Percentiles rank a stretch among this genome's conserved stretches.
Conservation (phyloP, 768 basidiomycete genomes). For the Leccinum fibrillosum region DNA sequence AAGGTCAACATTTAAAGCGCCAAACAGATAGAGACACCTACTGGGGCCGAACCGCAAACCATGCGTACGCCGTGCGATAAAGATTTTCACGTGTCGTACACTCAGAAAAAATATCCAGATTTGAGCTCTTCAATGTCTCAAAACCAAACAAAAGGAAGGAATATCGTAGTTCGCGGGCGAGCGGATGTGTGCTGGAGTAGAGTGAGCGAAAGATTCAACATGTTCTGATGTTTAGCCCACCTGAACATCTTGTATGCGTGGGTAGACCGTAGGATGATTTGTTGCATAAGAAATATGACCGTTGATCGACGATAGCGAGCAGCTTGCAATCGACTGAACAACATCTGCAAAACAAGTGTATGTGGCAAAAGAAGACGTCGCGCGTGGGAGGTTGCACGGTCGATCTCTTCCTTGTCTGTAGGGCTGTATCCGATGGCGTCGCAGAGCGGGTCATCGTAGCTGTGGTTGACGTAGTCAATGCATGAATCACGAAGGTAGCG, state of each 20-base stretch:
- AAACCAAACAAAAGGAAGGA: slow-evolving; percentile 92
- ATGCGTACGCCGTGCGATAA: slow-evolving; percentile 79
- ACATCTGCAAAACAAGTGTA: slow-evolving; percentile 76
- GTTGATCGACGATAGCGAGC: slow-evolving; percentile 84
- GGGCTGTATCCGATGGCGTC: slow-evolving; percentile 86
- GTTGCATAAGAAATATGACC: slow-evolving; percentile 82
- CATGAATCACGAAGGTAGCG: background rate
- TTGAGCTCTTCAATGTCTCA: slow-evolving; percentile 84
- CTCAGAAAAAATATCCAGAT: slow-evolving; percentile 81
- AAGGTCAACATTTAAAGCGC: background rate
- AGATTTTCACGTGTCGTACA: slow-evolving; percentile 68
- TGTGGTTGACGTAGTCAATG: slow-evolving; percentile 32
- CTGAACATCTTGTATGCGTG: slow-evolving; percentile 69
- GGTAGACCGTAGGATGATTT: slow-evolving; percentile 80
- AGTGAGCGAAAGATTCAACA: background rate
- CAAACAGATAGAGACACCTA: slow-evolving; percentile 38
- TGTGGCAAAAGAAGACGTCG: slow-evolving; percentile 80
- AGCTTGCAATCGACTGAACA: slow-evolving; percentile 90
- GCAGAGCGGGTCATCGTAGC: slow-evolving; percentile 86
- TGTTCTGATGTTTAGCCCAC: slow-evolving; percentile 36
- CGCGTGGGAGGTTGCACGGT: slow-evolving; percentile 66
- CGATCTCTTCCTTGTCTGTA: slow-evolving; percentile 81
- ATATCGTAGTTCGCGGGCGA: slow-evolving; percentile 88
- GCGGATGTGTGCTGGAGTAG: slow-evolving; percentile 73
- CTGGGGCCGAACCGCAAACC: slow-evolving; percentile 96